Conservation (phyloP, 805 yeast genomes). For the Sugiyamaella lignohabitans region DNA sequence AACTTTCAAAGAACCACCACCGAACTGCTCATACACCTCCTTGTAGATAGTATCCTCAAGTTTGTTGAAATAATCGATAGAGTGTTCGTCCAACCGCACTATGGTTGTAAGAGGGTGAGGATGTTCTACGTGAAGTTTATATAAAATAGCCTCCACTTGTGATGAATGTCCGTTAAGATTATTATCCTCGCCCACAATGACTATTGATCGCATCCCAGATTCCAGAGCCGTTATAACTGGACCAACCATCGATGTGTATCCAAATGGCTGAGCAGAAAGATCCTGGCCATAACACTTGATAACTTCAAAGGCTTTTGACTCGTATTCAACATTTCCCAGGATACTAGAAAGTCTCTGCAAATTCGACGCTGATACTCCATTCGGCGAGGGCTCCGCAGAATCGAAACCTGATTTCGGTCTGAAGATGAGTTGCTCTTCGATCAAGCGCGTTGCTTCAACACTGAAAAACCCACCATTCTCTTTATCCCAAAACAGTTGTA, state of each 20-base stretch:
- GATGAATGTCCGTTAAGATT: background rate
- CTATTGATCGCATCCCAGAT: conserved; percentile 16
- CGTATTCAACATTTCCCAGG: conserved; percentile 11
- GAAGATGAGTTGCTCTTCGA: conserved; percentile 23
- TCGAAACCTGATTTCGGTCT: conserved; percentile 35
- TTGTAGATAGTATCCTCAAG: conserved; percentile 7
- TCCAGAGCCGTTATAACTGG: conserved; percentile 11
- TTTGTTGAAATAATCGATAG: conserved; percentile 13
- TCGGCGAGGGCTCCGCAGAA: conserved; percentile 34
- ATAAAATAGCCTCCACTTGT: conserved; percentile 2
- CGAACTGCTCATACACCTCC: conserved; percentile 11
- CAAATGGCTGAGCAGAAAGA: conserved; percentile 23
- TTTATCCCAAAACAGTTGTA: conserved; percentile 29
- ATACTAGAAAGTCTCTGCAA: conserved; percentile 24
- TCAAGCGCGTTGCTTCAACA: conserved; percentile 5
- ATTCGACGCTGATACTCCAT: conserved; percentile 31
- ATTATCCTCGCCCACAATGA: conserved; percentile 16
- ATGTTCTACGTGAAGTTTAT: conserved; percentile 1
- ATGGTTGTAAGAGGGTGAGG: conserved; percentile 12
- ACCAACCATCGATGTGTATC: conserved; percentile 21
- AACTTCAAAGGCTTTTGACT: conserved; percentile 11
- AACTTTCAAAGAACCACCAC: conserved; percentile 3
- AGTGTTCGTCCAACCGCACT: conserved; percentile 14
- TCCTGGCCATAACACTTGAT: conserved; percentile 21
- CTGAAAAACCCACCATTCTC: conserved; percentile 31